phyloP scores from a whole-genome alignment of 208 protist genomes.

The Herpetomonas tarakana region DNA sequence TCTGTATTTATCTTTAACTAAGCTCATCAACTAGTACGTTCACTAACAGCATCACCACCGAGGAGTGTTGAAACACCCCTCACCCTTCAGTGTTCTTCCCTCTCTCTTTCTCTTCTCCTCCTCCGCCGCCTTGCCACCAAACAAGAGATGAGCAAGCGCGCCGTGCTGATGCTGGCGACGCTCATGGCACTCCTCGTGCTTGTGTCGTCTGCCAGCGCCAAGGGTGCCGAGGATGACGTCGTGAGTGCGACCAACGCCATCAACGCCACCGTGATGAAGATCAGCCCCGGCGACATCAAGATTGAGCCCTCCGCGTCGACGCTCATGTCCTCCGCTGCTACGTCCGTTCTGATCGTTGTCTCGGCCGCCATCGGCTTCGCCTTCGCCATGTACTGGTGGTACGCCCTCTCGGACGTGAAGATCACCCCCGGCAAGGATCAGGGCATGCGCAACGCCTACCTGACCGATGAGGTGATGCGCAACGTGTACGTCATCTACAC shows the following conservation, averaged over 20 bases:
- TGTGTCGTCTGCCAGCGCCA: neutral
- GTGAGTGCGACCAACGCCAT: neutral
- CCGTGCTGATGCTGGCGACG: neutral
- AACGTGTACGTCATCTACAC: constrained; percentile 83
- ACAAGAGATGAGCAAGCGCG: constrained; percentile 1
- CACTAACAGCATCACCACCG: too few species aligned
- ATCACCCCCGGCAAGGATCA: constrained; percentile 59
- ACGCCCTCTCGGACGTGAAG: constrained; percentile 50
- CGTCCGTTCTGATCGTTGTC: constrained; percentile 49
- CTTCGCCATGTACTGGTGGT: constrained; percentile 87
- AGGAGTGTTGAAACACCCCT: too few species aligned
- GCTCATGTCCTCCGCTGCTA: constrained; percentile 30
- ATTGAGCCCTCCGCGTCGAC: constrained; percentile 1
- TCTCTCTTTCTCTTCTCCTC: neutral
- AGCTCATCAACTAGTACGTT: too few species aligned
- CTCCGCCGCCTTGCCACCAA: neutral
- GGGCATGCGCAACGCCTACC: constrained; percentile 56
- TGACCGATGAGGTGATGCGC: constrained; percentile 83
- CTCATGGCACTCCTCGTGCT: neutral
- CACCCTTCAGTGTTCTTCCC: neutral
- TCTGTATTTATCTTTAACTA: constrained; percentile 11
- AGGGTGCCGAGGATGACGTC: neutral
- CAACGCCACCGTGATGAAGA: neutral
- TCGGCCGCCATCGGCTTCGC: constrained; percentile 55
- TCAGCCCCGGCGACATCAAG: neutral